phyloP scores from a whole-genome alignment of 2,329 filamentous ascomycete genomes.

The Diaporthe vaccinii region DNA sequence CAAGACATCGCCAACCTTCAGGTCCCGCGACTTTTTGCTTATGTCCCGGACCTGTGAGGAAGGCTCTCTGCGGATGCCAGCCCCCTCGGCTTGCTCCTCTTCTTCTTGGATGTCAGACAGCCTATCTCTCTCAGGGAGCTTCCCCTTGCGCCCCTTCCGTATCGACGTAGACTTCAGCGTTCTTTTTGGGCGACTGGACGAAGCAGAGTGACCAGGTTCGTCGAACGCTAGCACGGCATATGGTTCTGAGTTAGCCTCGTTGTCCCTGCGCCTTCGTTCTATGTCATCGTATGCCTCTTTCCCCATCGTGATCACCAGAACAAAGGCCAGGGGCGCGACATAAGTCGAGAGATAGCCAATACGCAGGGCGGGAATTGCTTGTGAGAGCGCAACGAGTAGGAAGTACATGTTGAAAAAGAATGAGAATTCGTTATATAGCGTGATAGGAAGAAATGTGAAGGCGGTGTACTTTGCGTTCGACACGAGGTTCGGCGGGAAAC shows the following conservation, averaged over 20 bases:
- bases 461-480: conserved; percentile 99
- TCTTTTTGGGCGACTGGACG: conserved; percentile 54
- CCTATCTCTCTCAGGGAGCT: conserved; percentile 55
- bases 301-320: conserved; percentile 90
- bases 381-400: conserved; percentile 91
- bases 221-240: conserved; percentile 84
- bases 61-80: conserved; percentile 54
- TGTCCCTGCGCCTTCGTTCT: conserved; percentile 84
- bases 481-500: conserved; percentile 90
- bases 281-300: conserved; percentile 98
- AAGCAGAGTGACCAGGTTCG: conserved; percentile 57
- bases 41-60: conserved; percentile 74
- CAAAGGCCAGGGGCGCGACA: conserved; percentile 91
- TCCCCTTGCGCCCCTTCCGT: conserved; percentile 55
- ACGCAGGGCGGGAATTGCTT: conserved; percentile 88
- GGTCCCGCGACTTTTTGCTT: conserved; percentile 84
- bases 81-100: conserved; percentile 66
- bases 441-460: conserved; percentile 92
- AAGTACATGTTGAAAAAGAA: conserved; percentile 99
- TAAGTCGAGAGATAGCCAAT: conserved; percentile 98
- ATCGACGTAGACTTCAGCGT: conserved; percentile 62
- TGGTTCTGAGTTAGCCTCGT: conserved; percentile 92
- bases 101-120: conserved; percentile 79
- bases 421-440: conserved; percentile 98
- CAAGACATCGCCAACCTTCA: conserved; percentile 95